A percentile compares a stretch with the other conserved stretches of the same genome.
phyloP scores from a whole-genome alignment of 768 basidiomycete species.

The Boletales sp. region DNA sequence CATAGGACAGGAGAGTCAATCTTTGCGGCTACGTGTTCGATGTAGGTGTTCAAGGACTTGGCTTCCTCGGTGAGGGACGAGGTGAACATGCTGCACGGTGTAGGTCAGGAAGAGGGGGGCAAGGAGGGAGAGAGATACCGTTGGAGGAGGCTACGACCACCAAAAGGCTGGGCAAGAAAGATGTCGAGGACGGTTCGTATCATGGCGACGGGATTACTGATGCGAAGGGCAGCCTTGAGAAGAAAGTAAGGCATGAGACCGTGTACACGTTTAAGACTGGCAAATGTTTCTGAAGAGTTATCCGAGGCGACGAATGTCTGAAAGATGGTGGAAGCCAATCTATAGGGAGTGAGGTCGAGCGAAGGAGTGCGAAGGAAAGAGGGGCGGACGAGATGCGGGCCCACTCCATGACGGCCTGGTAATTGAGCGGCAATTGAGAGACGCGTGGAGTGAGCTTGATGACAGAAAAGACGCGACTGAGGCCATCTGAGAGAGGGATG shows the following conservation, averaged over 20 bases:
- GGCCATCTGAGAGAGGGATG: constrained; percentile 57
- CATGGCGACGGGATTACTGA: constrained; percentile 96
- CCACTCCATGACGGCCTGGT: constrained; percentile 92
- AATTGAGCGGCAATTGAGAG: constrained; percentile 42
- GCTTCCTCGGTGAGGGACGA: constrained; percentile 90
- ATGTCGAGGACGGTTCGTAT: constrained; percentile 89
- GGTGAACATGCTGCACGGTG: constrained; percentile 80
- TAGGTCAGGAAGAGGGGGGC: constrained; percentile 3
- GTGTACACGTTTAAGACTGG: constrained; percentile 87
- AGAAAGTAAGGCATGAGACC: constrained; percentile 98
- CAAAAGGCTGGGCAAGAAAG: constrained; percentile 96
- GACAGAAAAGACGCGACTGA: constrained; percentile 83
- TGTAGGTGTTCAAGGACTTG: constrained; percentile 78
- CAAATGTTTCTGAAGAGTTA: constrained; percentile 84
- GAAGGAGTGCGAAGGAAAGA: not conserved
- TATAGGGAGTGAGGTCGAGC: constrained; percentile 30
- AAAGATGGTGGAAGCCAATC: constrained; percentile 94
- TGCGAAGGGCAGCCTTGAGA: constrained; percentile 85
- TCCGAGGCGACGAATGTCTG: constrained; percentile 94
- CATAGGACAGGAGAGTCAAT: constrained; percentile 86
- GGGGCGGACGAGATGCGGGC: constrained; percentile 86
- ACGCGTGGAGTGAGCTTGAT: constrained; percentile 81
- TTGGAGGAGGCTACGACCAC: constrained; percentile 87
- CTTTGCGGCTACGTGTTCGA: constrained; percentile 82
- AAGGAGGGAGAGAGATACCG: constrained; percentile 43